These are phyloP conservation scores for Aurinia saxatilis DNA, from an alignment of 345 rosid genomes.

Conservation along the genomic window DNA sequence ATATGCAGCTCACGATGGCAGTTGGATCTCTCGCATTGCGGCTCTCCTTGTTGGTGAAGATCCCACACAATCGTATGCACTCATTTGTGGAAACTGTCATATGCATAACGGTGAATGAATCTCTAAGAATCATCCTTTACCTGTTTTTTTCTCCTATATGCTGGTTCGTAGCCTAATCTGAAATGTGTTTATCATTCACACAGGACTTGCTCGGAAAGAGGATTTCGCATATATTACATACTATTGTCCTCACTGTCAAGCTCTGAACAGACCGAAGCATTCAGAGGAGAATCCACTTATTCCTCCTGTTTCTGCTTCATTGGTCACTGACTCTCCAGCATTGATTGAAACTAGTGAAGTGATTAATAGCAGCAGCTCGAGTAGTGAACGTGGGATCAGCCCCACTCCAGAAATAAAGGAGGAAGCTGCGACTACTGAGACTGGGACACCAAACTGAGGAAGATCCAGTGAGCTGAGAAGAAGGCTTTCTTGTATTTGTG, in stretches of 20 bases:
- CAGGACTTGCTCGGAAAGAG: conserved; percentile 88
- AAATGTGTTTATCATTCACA: neutral
- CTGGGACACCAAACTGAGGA: conserved; percentile 6
- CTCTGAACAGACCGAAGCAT: conserved; percentile 64
- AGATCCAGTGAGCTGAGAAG: conserved; percentile 6
- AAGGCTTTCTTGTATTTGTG: neutral
- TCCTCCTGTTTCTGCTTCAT: conserved; percentile 27
- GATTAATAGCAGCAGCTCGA: conserved; percentile 21
- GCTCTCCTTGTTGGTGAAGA: conserved; percentile 98
- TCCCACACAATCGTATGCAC: conserved; percentile 84
- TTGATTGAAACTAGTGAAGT: conserved; percentile 30
- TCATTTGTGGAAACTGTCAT: conserved; percentile 89
- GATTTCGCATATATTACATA: conserved; percentile 73
- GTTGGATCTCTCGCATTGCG: conserved; percentile 88
- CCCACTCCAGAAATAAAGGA: conserved; percentile 17
- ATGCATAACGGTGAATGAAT: conserved; percentile 84
- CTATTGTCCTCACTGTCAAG: conserved; percentile 87
- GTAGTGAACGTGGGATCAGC: conserved; percentile 23
- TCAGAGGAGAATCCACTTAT: conserved; percentile 27
- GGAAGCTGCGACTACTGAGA: conserved; percentile 15
- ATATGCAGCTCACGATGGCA: conserved; percentile 45
- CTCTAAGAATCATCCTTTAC: neutral
- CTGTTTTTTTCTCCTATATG: neutral
- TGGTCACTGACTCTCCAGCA: conserved; percentile 23
- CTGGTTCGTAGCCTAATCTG: neutral